Conservation (phyloP, 495 filamentous ascomycete species). For the Parmelia sp. region DNA sequence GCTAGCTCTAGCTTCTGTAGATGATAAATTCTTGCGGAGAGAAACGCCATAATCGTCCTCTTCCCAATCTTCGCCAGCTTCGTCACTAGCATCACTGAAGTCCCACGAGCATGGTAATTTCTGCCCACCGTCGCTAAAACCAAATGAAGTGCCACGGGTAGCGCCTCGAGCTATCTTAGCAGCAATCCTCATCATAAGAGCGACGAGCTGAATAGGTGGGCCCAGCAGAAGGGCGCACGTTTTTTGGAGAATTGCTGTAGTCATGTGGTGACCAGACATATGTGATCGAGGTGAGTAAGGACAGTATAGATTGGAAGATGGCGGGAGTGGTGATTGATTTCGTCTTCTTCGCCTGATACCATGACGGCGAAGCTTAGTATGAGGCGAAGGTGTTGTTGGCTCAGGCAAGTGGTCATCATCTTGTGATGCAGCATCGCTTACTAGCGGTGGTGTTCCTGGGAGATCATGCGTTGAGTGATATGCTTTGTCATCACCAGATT, state of each 20-base stretch:
- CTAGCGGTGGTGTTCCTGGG: conserved; percentile 27
- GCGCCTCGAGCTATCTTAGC: conserved; percentile 60
- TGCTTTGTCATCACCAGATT: conserved; percentile 19
- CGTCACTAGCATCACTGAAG: conserved; percentile 25
- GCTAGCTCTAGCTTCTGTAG: conserved; percentile 27
- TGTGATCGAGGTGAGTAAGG: conserved; percentile 36
- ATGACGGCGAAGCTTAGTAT: conserved; percentile 47
- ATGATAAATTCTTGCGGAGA: conserved; percentile 21
- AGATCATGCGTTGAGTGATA: conserved; percentile 23
- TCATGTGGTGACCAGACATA: conserved; percentile 46
- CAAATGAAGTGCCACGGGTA: conserved; percentile 21
- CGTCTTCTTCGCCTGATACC: conserved; percentile 49
- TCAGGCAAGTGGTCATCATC: conserved; percentile 33
- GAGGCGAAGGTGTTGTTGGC: conserved; percentile 43
- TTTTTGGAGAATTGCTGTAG: conserved; percentile 63
- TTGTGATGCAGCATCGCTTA: conserved; percentile 30
- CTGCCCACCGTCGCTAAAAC: conserved; percentile 18
- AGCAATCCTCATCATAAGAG: conserved; percentile 72
- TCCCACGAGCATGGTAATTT: conserved; percentile 27
- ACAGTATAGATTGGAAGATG: conserved; percentile 57
- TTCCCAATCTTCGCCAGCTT: conserved; percentile 18
- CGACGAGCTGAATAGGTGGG: conserved; percentile 67
- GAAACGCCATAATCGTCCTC: conserved; percentile 27
- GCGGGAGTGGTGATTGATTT: conserved; percentile 63
- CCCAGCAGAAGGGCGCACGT: conserved; percentile 68